Percentiles rank a stretch among this genome's conserved stretches.
These are phyloP conservation scores for Chlamydomonas sp. DNA, from an alignment of 139 green algal species.

Conservation along the genomic window DNA sequence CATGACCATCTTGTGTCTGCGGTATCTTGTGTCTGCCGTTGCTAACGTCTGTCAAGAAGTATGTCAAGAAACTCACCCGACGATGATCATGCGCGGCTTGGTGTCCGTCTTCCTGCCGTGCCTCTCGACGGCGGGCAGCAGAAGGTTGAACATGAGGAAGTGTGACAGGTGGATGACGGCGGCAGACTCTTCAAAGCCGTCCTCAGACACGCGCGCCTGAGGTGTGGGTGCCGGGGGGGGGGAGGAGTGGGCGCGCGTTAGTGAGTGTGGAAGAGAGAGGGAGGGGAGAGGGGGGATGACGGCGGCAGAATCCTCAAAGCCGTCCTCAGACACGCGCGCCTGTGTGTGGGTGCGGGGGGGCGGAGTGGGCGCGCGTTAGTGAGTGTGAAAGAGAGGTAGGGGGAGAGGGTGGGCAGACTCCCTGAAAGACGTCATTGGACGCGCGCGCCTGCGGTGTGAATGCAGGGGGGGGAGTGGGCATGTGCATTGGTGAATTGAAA, in stretches of 20 bases:
- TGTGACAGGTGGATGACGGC: slow-evolving; percentile 85
- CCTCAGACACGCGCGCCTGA: slow-evolving; percentile 42
- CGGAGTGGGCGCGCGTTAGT: no score
- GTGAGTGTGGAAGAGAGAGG: no score
- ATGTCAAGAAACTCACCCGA: no score
- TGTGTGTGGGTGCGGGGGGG: not conserved
- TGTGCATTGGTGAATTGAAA: no score
- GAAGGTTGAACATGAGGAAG: slow-evolving; percentile 82
- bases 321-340: slow-evolving; percentile 58
- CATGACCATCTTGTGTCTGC: no score
- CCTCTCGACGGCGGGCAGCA: slow-evolving; percentile 76
- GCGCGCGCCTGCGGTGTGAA: no score
- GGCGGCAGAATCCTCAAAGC: slow-evolving; percentile 74
- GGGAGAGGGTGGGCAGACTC: slow-evolving; percentile 85
- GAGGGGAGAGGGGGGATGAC: slow-evolving; percentile 90
- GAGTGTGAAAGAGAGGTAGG: no score
- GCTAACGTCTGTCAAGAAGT: no score
- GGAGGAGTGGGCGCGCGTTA: no score
- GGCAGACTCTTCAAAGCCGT: slow-evolving; percentile 82
- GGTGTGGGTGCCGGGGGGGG: not conserved
- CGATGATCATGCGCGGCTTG: slow-evolving; percentile 67
- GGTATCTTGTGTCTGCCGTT: slow-evolving; percentile 35
- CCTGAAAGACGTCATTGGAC: no score
- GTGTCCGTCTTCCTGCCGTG: slow-evolving; percentile 36
- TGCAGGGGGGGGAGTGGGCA: no score